Percentiles rank a stretch among this genome's conserved stretches.
Conservation (phyloP, 2,329 filamentous ascomycete species). For the Ophiostoma fasciatum region DNA sequence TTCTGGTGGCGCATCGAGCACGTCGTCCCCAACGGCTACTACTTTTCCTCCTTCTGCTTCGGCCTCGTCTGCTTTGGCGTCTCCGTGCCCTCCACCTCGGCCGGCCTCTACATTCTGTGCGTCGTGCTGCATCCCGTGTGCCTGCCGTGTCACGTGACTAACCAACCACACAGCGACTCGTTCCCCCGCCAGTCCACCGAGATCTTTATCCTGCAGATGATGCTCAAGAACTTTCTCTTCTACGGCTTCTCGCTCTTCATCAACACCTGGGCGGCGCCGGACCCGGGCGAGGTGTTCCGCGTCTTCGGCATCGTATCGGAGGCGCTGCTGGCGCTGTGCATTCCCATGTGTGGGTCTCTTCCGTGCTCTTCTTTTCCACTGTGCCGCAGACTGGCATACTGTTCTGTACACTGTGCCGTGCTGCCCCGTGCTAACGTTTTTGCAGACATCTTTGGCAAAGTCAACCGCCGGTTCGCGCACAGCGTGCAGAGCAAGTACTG, state of each 20-base stretch:
- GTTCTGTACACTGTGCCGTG: too few species aligned
- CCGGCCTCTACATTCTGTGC: conserved; percentile 19
- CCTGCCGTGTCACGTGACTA: not conserved
- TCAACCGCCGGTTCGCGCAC: not conserved
- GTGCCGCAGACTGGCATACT: not conserved
- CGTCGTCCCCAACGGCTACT: conserved; percentile 8
- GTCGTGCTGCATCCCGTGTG: too few species aligned
- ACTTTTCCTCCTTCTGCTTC: conserved; percentile 9
- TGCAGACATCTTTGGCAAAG: conserved; percentile 1
- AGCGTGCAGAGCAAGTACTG: not conserved
- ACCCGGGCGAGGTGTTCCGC: conserved; percentile 15
- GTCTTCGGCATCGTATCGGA: conserved; percentile 18
- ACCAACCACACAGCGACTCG: conserved; percentile 13
- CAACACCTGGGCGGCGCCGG: conserved; percentile 16
- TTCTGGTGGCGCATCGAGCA: conserved; percentile 12
- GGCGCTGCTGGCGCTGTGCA: conserved; percentile 17
- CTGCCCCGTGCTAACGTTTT: not conserved
- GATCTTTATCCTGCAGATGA: conserved; percentile 21
- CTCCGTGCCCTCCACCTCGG: conserved; percentile 12
- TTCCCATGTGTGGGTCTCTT: conserved; percentile 20
- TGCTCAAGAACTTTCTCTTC: conserved; percentile 21
- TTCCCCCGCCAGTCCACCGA: conserved; percentile 17
- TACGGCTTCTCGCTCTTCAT: conserved; percentile 20
- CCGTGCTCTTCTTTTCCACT: not conserved
- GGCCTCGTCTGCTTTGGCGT: conserved; percentile 12